A percentile compares a stretch with the other conserved stretches of the same genome.
These are phyloP conservation scores for Lecanicillium sp. DNA, from an alignment of 2,329 filamentous ascomycete species.

Conservation along the genomic window DNA sequence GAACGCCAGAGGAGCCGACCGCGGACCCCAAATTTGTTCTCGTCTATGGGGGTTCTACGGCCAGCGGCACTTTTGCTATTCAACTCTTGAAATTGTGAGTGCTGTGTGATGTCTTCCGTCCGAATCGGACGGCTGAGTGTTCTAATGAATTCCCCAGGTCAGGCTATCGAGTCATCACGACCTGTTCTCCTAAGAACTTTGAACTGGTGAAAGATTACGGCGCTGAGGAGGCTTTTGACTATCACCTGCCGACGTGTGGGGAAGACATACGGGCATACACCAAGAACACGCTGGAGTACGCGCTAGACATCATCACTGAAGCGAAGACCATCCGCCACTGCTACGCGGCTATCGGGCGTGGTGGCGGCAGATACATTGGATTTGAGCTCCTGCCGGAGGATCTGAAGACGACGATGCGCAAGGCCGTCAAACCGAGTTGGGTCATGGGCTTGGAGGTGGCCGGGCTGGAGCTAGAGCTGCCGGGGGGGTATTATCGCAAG, in stretches of 20 bases:
- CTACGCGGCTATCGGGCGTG: conserved; percentile 28
- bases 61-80: conserved; percentile 15
- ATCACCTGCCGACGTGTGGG: conserved; percentile 12
- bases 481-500: not conserved
- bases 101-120: too few species aligned
- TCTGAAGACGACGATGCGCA: too few species aligned
- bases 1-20: conserved; percentile 9
- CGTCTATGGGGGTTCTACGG: conserved; percentile 15
- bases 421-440: not conserved
- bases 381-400: too few species aligned
- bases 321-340: conserved; percentile 22
- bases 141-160: not conserved
- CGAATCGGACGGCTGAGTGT: not conserved
- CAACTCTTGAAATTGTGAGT: conserved; percentile 19
- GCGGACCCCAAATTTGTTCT: conserved; percentile 12
- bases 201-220: conserved; percentile 29
- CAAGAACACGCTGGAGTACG: conserved; percentile 24
- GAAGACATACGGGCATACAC: conserved; percentile 29
- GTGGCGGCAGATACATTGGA: conserved; percentile 26
- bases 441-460: conserved; percentile 1
- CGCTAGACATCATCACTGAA: conserved; percentile 29
- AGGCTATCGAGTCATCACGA: conserved; percentile 1
- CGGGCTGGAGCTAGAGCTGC: not conserved
- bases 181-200: conserved; percentile 21
- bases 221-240: conserved; percentile 34